Evolutionary conservation across 2,329 filamentous ascomycete genomes (phyloP), one percentile per base, ranked within the genome.

Genomic region (Dothidotthia symphoricarpi): DNA sequence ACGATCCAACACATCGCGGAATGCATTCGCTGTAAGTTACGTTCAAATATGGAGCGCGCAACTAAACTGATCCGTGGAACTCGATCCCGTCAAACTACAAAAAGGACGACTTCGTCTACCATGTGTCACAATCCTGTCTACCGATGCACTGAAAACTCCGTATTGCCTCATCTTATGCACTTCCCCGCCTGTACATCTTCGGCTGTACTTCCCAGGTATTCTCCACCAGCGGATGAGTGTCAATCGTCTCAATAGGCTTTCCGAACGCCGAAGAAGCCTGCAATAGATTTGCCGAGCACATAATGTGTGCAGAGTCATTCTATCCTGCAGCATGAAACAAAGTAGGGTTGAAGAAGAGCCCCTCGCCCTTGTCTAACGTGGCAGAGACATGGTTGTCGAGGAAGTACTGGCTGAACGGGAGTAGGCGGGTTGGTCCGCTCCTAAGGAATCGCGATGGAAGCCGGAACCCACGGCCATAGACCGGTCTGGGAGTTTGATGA

Each of bases 351-450:
- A 84, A 83, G 57, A 83, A 83, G 0, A 83, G 48, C 0, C 77
- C 81, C 49, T 84, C 80, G 0, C 81, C 80, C 28, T 74, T 68
- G 2, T 63, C 47, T 39, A 83, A 49, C 2, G 78, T 73, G 9
- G 81, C 52, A 1, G 72, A 69, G 5, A 82, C 70, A 47, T 76
- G 78, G 5, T 72, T 69, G 12, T 73, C 57, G 4, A 74, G 49
- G 43, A 84, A 83, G 51, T 70, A 80, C 59, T 83, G 81, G 27
- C 76, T 80, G 53, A 77, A 83, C 0, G 80, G 81, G 15, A 84
- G 53, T 29, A 83, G 69, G 1, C 80, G 67, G 15, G 81, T 83
- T 1, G 81, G 80, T 0, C 81, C 81, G 38, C 71, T 77, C 16
- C 72, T 70, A 0, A 75, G 43, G 0, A n/a, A n/a, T n/a, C n/a